Evolutionary conservation across 768 basidiomycete genomes (phyloP).

Genomic region (Suillus hirtellus): DNA sequence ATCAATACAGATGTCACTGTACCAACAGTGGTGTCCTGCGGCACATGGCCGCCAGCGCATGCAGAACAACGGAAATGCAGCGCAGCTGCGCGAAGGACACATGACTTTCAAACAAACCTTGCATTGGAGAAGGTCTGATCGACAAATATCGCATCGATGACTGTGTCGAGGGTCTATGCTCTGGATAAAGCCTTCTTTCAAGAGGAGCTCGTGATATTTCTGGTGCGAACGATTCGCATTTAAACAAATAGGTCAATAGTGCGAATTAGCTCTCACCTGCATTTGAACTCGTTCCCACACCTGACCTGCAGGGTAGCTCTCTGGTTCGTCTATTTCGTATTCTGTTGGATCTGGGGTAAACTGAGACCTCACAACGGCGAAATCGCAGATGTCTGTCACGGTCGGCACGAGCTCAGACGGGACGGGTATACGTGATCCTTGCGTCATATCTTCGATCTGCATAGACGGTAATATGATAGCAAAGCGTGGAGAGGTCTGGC

Average conservation of each 20-base stretch:
- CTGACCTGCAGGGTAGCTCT: background rate
- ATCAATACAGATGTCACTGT: background rate
- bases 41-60: background rate
- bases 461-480: background rate
- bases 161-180: background rate
- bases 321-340: background rate
- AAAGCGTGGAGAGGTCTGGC: slow-evolving; percentile 2
- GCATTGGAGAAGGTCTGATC: background rate
- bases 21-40: background rate
- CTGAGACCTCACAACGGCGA: background rate
- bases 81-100: background rate
- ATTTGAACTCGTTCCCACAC: slow-evolving; percentile 4
- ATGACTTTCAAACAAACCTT: background rate
- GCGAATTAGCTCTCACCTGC: background rate
- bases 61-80: background rate
- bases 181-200: background rate
- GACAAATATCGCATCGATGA: background rate
- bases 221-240: background rate
- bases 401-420: background rate
- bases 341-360: background rate
- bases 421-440: background rate
- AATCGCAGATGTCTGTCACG: background rate
- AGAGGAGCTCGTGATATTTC: background rate
- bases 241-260: background rate
- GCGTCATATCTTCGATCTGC: background rate